Evolutionary conservation across 2,329 filamentous ascomycete species (phyloP).

Genomic region (Penicillium psychrosexuale): DNA sequence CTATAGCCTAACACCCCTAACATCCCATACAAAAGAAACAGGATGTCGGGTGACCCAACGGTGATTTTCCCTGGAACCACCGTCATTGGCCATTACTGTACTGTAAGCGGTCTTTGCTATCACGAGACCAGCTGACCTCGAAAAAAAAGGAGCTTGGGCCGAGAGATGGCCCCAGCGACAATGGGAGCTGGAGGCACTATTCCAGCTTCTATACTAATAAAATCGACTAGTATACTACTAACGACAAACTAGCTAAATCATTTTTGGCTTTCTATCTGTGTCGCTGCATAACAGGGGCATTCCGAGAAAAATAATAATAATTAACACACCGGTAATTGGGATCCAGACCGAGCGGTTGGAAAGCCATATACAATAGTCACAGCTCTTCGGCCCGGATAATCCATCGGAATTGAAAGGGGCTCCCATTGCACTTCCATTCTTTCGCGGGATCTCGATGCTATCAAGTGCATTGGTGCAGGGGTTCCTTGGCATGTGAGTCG

Average conservation of each 20-base stretch:
- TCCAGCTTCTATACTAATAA: neutral
- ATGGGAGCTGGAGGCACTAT: conserved; percentile 3
- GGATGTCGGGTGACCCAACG: conserved; percentile 41
- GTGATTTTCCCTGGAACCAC: conserved; percentile 34
- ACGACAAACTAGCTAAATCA: neutral
- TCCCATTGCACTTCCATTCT: conserved; percentile 9
- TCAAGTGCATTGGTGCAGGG: conserved; percentile 6
- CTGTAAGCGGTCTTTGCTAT: conserved; percentile 1
- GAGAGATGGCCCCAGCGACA: conserved; percentile 10
- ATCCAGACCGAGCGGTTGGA: neutral
- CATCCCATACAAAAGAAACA: neutral
- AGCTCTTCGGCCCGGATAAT: neutral
- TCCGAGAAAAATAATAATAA: neutral
- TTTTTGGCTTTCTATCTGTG: neutral
- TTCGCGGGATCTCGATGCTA: neutral
- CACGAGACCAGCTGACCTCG: conserved; percentile 27
- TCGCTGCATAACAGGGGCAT: neutral
- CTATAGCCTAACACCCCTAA: neutral
- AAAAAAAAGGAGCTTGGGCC: conserved; percentile 23
- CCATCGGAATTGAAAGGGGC: conserved; percentile 4
- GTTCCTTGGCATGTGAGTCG: conserved; percentile 23
- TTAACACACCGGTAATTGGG: conserved; percentile 1
- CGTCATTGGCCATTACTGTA: conserved; percentile 25
- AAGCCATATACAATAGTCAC: neutral
- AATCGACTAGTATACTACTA: neutral